A percentile compares a stretch with the other conserved stretches of the same genome.
Conservation (phyloP, 139 green algal species). For the Micromonas commoda region DNA sequence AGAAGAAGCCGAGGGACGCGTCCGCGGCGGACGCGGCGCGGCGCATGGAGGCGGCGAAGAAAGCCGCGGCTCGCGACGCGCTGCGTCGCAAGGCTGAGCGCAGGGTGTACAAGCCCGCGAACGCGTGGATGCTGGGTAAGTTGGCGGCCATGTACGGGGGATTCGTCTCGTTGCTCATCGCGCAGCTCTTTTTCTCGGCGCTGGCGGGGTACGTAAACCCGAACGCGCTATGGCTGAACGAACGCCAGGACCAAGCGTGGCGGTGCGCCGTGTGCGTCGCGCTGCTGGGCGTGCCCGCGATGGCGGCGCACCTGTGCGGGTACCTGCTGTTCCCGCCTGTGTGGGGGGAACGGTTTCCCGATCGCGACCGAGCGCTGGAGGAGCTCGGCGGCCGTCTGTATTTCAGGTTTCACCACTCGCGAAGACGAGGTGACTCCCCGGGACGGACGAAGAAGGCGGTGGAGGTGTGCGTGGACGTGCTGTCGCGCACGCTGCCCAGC, state of each 20-base stretch:
- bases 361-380: neutral
- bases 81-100: conserved; percentile 7
- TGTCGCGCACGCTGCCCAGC: neutral
- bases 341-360: conserved; percentile 1
- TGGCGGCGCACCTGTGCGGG: neutral
- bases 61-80: neutral
- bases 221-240: neutral
- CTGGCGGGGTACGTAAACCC: neutral
- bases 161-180: neutral
- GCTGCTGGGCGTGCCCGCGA: neutral
- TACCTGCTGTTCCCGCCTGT: neutral
- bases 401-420: neutral
- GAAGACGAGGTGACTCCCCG: neutral
- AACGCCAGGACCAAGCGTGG: neutral
- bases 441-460: neutral
- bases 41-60: neutral
- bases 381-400: conserved; percentile 1
- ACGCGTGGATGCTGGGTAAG: neutral
- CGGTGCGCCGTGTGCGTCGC: too few species aligned
- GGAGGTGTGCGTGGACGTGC: neutral
- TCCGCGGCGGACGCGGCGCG: neutral
- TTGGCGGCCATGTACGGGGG: neutral
- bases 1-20: too few species aligned
- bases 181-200: neutral
- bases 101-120: neutral